Evolutionary conservation across 2,329 filamentous ascomycete genomes (phyloP).

Genomic region (Epichloe coenophiala): DNA sequence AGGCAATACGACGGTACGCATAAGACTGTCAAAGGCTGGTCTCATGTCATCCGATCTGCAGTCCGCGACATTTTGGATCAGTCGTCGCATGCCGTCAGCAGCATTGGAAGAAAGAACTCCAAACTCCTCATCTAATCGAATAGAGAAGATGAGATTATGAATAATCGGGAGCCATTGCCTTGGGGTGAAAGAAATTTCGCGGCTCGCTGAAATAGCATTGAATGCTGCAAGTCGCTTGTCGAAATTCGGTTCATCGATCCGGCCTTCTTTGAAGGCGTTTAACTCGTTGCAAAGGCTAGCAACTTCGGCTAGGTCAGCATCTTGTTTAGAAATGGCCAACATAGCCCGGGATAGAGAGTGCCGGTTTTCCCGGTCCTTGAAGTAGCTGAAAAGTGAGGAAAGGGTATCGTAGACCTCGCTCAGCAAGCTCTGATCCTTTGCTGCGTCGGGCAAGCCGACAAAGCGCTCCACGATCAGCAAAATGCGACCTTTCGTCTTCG

Average conservation of each 20-base stretch:
- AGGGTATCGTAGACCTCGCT: slow-evolving; percentile 58
- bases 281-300: slow-evolving; percentile 62
- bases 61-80: slow-evolving; percentile 51
- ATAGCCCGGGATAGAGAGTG: slow-evolving; percentile 62
- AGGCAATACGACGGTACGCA: slow-evolving; percentile 56
- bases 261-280: slow-evolving; percentile 61
- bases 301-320: slow-evolving; percentile 45
- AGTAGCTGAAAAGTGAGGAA: slow-evolving; percentile 76
- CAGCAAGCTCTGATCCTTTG: slow-evolving; percentile 33
- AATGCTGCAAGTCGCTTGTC: slow-evolving; percentile 70
- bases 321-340: slow-evolving; percentile 51
- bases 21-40: slow-evolving; percentile 39
- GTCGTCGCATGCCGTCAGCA: slow-evolving; percentile 64
- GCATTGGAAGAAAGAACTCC: slow-evolving; percentile 71
- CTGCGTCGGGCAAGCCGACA: slow-evolving; percentile 44
- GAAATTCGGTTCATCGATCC: slow-evolving; percentile 79
- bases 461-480: slow-evolving; percentile 72
- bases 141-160: slow-evolving; percentile 79
- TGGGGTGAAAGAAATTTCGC: slow-evolving; percentile 45
- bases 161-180: slow-evolving; percentile 79
- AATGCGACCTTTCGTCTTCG: slow-evolving; percentile 69
- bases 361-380: slow-evolving; percentile 69
- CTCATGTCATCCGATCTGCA: slow-evolving; percentile 19
- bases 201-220: slow-evolving; percentile 50
- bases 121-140: slow-evolving; percentile 77